These are phyloP conservation scores for Fusarium pininemorale DNA, from an alignment of 2,329 filamentous ascomycete genomes.

Conservation along the genomic window DNA sequence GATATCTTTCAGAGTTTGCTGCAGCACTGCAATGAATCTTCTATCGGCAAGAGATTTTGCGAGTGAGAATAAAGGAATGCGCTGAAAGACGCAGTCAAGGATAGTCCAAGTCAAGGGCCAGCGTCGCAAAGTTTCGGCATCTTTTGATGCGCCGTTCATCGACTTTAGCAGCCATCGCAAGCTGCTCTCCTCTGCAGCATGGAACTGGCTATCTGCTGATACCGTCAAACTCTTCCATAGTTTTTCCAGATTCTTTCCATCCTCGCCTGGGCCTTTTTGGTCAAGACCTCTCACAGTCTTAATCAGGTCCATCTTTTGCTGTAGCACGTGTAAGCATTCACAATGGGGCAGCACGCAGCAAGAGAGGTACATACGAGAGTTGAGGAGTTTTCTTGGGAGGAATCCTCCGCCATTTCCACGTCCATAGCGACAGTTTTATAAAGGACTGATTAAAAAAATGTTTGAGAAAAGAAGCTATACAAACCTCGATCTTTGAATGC, in stretches of 20 bases:
- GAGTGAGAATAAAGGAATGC: constrained; percentile 74
- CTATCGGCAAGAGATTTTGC: constrained; percentile 77
- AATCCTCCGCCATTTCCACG: constrained; percentile 30
- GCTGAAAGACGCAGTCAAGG: constrained; percentile 66
- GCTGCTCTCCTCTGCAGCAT: constrained; percentile 65
- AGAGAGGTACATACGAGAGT: constrained; percentile 24
- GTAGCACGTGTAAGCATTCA: constrained; percentile 30
- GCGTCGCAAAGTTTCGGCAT: constrained; percentile 63
- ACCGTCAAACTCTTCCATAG: constrained; percentile 61
- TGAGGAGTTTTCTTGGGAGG: neutral
- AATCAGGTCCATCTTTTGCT: constrained; percentile 55
- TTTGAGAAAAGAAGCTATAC: constrained; percentile 26
- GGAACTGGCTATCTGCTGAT: constrained; percentile 54
- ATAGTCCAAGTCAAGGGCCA: constrained; percentile 70
- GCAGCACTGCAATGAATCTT: constrained; percentile 72
- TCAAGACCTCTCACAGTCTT: constrained; percentile 65
- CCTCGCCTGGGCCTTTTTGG: constrained; percentile 56
- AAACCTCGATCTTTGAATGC: constrained; percentile 30
- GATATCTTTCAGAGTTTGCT: constrained; percentile 70
- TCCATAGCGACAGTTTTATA: constrained; percentile 28
- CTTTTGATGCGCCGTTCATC: constrained; percentile 59
- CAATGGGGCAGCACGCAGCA: neutral
- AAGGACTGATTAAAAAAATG: constrained; percentile 15
- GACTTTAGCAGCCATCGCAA: constrained; percentile 71
- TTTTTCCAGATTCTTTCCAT: constrained; percentile 57